phyloP scores from a whole-genome alignment of 768 basidiomycete genomes.

The Tricholoma terreum region DNA sequence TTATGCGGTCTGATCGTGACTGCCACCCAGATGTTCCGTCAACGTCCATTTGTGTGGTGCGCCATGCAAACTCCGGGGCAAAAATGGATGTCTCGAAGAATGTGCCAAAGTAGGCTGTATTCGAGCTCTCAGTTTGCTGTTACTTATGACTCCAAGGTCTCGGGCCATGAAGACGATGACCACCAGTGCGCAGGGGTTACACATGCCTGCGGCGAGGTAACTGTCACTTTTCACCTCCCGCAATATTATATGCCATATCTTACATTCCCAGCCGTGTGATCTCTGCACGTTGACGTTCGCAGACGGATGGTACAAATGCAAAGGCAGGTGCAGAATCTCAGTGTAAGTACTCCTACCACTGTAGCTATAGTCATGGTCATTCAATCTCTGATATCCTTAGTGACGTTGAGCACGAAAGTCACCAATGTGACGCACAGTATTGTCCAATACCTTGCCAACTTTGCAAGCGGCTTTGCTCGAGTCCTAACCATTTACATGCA shows the following conservation, averaged over 20 bases:
- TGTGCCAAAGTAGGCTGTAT: slow-evolving; percentile 46
- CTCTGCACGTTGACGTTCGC: slow-evolving; percentile 7
- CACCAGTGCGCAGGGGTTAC: slow-evolving; percentile 52
- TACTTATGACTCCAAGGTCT: slow-evolving; percentile 30
- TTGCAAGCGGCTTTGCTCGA: slow-evolving; percentile 52
- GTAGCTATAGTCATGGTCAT: background rate
- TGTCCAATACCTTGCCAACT: slow-evolving; percentile 55
- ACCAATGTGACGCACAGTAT: slow-evolving; percentile 48
- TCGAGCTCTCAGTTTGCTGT: background rate
- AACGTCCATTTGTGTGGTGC: slow-evolving; percentile 54
- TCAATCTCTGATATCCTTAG: slow-evolving; percentile 24
- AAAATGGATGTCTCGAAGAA: slow-evolving; percentile 46
- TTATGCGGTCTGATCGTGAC: background rate
- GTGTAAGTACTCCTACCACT: slow-evolving; percentile 27
- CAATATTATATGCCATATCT: slow-evolving; percentile 18
- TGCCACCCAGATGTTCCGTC: slow-evolving; percentile 44
- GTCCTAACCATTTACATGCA: slow-evolving; percentile 52
- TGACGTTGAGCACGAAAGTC: slow-evolving; percentile 40
- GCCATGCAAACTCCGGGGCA: slow-evolving; percentile 42
- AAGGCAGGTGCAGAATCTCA: slow-evolving; percentile 38
- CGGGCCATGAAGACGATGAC: slow-evolving; percentile 44
- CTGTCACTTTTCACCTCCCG: slow-evolving; percentile 28
- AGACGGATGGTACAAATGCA: slow-evolving; percentile 37
- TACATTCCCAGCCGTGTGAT: slow-evolving; percentile 3
- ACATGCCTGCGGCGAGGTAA: slow-evolving; percentile 57